Evolutionary conservation across 208 protist species (phyloP).

Genomic region (Acanthamoeba lenticulata): DNA sequence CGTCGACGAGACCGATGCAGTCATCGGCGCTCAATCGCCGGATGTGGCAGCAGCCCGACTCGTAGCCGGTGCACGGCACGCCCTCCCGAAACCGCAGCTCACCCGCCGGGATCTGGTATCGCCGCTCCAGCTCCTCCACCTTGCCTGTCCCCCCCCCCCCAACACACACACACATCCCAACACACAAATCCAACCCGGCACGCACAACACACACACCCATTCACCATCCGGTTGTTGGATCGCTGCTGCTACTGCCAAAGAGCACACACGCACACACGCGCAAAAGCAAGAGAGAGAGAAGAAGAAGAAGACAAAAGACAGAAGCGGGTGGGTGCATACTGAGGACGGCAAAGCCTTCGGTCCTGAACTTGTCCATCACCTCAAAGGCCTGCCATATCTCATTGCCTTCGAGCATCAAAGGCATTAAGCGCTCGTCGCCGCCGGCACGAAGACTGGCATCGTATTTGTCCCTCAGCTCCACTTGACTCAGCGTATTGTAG

Average conservation of each 20-base stretch:
- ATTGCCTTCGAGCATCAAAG: neutral
- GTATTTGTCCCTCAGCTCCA: neutral
- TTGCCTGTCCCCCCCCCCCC: neutral
- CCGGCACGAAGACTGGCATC: neutral
- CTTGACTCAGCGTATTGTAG: constrained; percentile 1
- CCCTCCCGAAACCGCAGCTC: neutral
- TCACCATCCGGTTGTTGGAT: neutral
- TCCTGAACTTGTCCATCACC: neutral
- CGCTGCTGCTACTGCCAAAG: neutral
- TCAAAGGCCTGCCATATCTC: constrained; percentile 7
- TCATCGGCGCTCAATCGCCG: neutral
- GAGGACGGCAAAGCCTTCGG: neutral
- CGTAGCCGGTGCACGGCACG: neutral
- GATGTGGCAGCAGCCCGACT: neutral
- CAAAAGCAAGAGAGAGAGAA: neutral
- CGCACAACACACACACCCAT: neutral
- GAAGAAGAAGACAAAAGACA: neutral
- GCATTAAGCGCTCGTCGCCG: neutral
- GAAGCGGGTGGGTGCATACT: neutral
- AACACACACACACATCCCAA: neutral
- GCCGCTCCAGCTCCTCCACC: neutral
- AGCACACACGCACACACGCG: neutral
- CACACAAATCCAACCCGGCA: neutral
- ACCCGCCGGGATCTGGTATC: neutral
- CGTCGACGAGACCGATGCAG: neutral